Conservation (phyloP, 2,329 filamentous ascomycete species). For the Microdochium bolleyi region DNA sequence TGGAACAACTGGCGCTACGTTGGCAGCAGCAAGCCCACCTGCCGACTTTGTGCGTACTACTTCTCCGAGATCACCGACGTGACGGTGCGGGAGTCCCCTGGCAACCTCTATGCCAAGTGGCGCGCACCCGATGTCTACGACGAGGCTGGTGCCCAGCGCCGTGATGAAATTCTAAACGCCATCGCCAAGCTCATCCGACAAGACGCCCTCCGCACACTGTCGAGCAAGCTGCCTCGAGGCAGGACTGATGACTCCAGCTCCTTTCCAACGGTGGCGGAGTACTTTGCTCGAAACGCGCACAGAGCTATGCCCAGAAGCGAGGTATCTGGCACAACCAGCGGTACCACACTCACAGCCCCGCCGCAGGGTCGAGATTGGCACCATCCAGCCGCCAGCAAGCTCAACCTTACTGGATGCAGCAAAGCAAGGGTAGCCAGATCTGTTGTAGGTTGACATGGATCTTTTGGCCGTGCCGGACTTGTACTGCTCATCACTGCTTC, state of each 20-base stretch:
- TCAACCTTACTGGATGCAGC: background rate
- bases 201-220: conserved; percentile 18
- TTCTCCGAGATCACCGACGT: conserved; percentile 18
- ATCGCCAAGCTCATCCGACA: conserved; percentile 17
- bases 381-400: background rate
- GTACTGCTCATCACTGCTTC: background rate
- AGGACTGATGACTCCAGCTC: background rate
- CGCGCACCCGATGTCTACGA: conserved; percentile 22
- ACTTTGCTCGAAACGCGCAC: background rate
- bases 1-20: conserved; percentile 25
- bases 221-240: conserved; percentile 12
- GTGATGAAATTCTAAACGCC: conserved; percentile 13
- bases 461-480: background rate
- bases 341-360: background rate
- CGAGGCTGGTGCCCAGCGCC: conserved; percentile 4
- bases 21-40: conserved; percentile 31
- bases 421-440: background rate
- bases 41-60: conserved; percentile 27
- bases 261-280: background rate
- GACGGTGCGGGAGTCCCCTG: conserved; percentile 19
- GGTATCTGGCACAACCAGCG: background rate
- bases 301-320: background rate
- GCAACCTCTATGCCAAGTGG: conserved; percentile 31
- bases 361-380: background rate
- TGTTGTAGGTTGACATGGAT: background rate